A percentile compares a stretch with the other conserved stretches of the same genome.
Conservation (phyloP, 2,329 filamentous ascomycete species). For the Diaporthe citrichinensis region DNA sequence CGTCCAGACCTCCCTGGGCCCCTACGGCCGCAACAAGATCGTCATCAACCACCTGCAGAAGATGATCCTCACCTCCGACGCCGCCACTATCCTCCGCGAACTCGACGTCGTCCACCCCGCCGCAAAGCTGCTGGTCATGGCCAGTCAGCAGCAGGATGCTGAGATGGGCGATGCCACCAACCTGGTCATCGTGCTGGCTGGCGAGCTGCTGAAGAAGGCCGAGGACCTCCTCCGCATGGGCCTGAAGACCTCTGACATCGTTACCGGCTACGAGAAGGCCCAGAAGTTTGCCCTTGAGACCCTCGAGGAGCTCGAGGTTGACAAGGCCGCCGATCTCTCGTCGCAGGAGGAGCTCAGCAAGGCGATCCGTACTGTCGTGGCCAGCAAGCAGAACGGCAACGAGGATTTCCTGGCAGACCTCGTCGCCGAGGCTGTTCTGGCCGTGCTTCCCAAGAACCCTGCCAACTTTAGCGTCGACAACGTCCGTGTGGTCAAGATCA, state of each 20-base stretch:
- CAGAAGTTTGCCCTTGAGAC: constrained; percentile 88
- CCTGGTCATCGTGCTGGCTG: constrained; percentile 94
- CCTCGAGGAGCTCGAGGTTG: constrained; percentile 90
- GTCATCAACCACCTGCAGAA: constrained; percentile 99
- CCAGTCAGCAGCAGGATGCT: constrained; percentile 97
- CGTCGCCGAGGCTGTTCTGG: constrained; percentile 87
- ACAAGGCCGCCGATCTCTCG: constrained; percentile 88
- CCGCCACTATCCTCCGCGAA: constrained; percentile 96
- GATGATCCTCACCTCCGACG: constrained; percentile 99
- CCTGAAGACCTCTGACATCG: constrained; percentile 97
- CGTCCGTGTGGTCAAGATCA: constrained; percentile 98
- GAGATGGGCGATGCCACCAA: constrained; percentile 99
- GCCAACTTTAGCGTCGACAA: constrained; percentile 99
- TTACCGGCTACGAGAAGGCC: constrained; percentile 94
- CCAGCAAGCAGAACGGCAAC: constrained; percentile 94
- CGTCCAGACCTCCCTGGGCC: constrained; percentile 95
- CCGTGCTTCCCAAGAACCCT: constrained; percentile 95
- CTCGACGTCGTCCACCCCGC: constrained; percentile 98
- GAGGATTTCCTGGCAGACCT: constrained; percentile 90
- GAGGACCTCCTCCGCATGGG: constrained; percentile 98
- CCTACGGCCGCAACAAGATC: constrained; percentile 99
- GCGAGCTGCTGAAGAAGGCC: constrained; percentile 95
- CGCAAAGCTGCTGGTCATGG: constrained; percentile 98
- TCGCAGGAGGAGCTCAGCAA: constrained; percentile 90
- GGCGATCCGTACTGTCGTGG: constrained; percentile 94